Percentiles rank a stretch among this genome's conserved stretches.
phyloP scores from a whole-genome alignment of 768 basidiomycete species.

The Zangia roseola region DNA sequence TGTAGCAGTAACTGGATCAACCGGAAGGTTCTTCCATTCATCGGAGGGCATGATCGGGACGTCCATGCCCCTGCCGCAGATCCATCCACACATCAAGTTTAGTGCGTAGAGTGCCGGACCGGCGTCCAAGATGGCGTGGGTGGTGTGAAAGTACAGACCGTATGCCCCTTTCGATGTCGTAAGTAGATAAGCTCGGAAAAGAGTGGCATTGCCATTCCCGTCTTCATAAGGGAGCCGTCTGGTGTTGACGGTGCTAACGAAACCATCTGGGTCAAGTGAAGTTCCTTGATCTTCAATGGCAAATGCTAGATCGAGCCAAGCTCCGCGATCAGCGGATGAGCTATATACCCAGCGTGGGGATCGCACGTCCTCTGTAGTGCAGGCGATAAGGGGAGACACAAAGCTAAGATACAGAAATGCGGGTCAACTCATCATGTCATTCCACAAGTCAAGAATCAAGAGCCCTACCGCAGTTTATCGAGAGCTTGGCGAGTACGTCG shows the following conservation, averaged over 20 bases:
- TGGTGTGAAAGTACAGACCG: slow-evolving; percentile 23
- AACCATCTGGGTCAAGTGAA: slow-evolving; percentile 14
- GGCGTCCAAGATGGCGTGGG: slow-evolving; percentile 23
- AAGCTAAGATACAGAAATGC: slow-evolving; percentile 1
- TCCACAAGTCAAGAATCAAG: no score
- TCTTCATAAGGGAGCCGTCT: slow-evolving; percentile 19
- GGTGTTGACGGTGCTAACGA: slow-evolving; percentile 14
- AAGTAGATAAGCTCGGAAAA: slow-evolving; percentile 12
- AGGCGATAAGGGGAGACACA: slow-evolving; percentile 20
- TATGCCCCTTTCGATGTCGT: slow-evolving; percentile 13
- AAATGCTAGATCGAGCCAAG: slow-evolving; percentile 24
- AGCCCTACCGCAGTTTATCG: slow-evolving; percentile 20
- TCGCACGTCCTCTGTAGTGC: neutral
- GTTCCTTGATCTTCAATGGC: slow-evolving; percentile 12
- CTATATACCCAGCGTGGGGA: slow-evolving; percentile 22
- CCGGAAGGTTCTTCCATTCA: slow-evolving; percentile 28
- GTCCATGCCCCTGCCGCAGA: slow-evolving; percentile 13
- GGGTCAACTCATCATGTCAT: no score
- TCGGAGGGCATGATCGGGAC: slow-evolving; percentile 11
- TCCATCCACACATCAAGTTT: slow-evolving; percentile 24
- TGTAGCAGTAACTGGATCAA: slow-evolving; percentile 25
- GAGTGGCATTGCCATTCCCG: neutral
- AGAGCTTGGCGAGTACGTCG: slow-evolving; percentile 11
- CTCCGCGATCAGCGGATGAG: slow-evolving; percentile 19
- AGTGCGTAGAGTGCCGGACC: slow-evolving; percentile 22